Conservation (phyloP, 495 filamentous ascomycete genomes). For the Xylaria acuta region DNA sequence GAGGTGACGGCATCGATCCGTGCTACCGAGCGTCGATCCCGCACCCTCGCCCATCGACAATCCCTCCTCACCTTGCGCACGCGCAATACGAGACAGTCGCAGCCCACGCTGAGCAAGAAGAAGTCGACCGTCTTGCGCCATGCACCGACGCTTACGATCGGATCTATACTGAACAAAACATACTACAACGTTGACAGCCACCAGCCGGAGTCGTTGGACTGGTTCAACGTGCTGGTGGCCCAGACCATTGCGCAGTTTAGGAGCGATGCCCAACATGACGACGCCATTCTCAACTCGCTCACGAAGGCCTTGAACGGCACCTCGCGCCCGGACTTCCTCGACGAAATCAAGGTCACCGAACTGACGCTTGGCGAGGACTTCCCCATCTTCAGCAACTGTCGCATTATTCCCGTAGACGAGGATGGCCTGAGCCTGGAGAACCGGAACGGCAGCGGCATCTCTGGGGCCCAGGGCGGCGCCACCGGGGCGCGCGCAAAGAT, state of each 20-base stretch:
- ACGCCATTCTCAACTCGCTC: slow-evolving; percentile 94
- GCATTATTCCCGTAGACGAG: slow-evolving; percentile 85
- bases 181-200: slow-evolving; percentile 97
- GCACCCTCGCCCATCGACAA: slow-evolving; percentile 69
- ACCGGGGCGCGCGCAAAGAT: slow-evolving; percentile 56
- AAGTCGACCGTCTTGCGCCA: slow-evolving; percentile 75
- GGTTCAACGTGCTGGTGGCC: slow-evolving; percentile 98
- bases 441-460: slow-evolving; percentile 48
- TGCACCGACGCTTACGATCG: slow-evolving; percentile 70
- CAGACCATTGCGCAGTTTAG: slow-evolving; percentile 97
- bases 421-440: slow-evolving; percentile 58
- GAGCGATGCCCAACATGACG: slow-evolving; percentile 85
- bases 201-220: slow-evolving; percentile 98
- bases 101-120: slow-evolving; percentile 68
- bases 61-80: slow-evolving; percentile 65
- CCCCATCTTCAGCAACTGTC: slow-evolving; percentile 97
- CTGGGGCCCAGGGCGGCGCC: slow-evolving; percentile 42
- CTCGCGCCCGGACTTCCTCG: slow-evolving; percentile 87
- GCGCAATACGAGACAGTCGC: slow-evolving; percentile 48
- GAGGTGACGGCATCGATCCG: slow-evolving; percentile 72
- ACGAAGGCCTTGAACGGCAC: slow-evolving; percentile 83
- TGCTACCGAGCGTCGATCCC: slow-evolving; percentile 69
- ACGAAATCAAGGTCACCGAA: slow-evolving; percentile 92
- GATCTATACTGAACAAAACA: slow-evolving; percentile 92
- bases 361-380: slow-evolving; percentile 95